These are phyloP conservation scores for Neurospora sp. DNA, from an alignment of 495 filamentous ascomycete species.

Conservation along the genomic window DNA sequence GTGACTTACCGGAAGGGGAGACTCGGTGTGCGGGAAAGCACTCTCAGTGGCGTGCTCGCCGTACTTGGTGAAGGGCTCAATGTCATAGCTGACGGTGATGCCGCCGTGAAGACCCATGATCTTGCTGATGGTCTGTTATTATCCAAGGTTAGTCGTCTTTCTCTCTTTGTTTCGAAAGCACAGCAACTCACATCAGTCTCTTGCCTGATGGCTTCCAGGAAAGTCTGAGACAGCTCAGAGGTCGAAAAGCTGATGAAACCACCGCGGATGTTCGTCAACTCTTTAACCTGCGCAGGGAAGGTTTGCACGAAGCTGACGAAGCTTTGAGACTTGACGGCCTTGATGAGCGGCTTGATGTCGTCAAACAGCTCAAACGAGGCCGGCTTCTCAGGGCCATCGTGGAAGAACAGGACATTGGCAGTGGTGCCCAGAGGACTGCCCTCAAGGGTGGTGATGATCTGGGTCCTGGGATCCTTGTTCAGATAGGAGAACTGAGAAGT, in stretches of 20 bases:
- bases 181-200: conserved; percentile 6
- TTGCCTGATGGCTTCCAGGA: conserved; percentile 8
- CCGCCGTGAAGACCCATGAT: conserved; percentile 3
- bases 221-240: conserved; percentile 4
- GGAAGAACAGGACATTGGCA: conserved; percentile 47
- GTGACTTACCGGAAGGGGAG: conserved; percentile 15
- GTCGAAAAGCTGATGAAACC: conserved; percentile 17
- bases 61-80: conserved; percentile 18
- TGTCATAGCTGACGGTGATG: conserved; percentile 11
- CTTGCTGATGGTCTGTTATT: conserved; percentile 1
- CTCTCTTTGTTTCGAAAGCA: neutral
- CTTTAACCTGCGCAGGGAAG: conserved; percentile 8
- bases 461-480: conserved; percentile 28
- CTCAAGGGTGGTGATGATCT: conserved; percentile 44
- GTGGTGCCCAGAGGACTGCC: conserved; percentile 34
- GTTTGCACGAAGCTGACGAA: conserved; percentile 36
- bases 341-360: conserved; percentile 35
- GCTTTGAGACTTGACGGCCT: conserved; percentile 38
- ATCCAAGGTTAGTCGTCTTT: neutral
- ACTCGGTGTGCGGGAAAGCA: conserved; percentile 15
- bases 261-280: conserved; percentile 9
- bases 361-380: conserved; percentile 46
- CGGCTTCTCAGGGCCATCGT: conserved; percentile 49
- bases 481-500: conserved; percentile 40
- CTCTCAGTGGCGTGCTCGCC: conserved; percentile 14